Evolutionary conservation across 345 rosid genomes (phyloP), one percentile per base, ranked within the genome.

Genomic region (Leavenworthia alabamica): DNA sequence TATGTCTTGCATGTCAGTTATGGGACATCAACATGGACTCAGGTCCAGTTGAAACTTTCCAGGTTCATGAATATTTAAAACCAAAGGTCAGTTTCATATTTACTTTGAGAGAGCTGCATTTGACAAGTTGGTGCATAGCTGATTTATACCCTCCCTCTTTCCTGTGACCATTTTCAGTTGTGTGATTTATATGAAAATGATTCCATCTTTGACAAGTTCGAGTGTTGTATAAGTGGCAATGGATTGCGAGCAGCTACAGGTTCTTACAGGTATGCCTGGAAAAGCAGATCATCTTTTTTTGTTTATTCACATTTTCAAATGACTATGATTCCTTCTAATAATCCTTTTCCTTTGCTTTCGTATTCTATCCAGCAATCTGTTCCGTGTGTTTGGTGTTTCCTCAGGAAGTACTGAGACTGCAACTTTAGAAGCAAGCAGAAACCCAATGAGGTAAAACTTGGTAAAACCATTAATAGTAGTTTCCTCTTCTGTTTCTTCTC

Each of bases 21-120:
- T 92, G 98, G 98, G 98, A 92, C 76, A 83, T 92, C 68, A 91
- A 88, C 77, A 93, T 89, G 97, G 99, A 93, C 78, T 79, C 94
- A 2, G 94, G 99, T 73, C 99, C 99, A 13, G 93, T 92, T 69
- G 76, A 89, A 70, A 84, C 89, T 16, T 86, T 86, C 79, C 96
- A 82, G 70, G 98, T 92, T 78, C 98, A 92, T 71, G 96, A 92
- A 72, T 67, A 92, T 73, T 75, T 92, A 55, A 84, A 95, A 75
- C 98, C 94, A 46, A 86, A 80, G 95, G 96, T 89, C 59, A 56
- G 71, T 32, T 65, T 76, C 26, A 24, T 57, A 7, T n/a, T n/a
- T 54, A 66, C 41, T 32, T 12, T n/a, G n/a, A n/a, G n/a, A n/a
- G n/a, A n/a, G n/a, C n/a, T 13, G 20, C 54, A 23, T 61, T 48